phyloP scores from a whole-genome alignment of 129 eudicot genomes.

The Centella asiatica region DNA sequence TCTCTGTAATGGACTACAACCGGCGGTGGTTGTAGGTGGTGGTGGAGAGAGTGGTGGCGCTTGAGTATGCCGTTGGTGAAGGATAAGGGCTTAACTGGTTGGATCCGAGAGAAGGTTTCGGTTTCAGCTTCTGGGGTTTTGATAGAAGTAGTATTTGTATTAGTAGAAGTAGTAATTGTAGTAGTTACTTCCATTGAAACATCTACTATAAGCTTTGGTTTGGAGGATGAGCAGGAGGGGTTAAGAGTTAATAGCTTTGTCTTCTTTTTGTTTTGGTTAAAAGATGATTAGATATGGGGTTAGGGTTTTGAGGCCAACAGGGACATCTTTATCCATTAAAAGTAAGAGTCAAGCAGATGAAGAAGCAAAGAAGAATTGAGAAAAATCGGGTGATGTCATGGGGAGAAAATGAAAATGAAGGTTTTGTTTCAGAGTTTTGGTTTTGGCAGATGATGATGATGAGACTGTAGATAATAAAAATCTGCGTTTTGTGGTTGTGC shows the following conservation, averaged over 20 bases:
- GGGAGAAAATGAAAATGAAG: not conserved
- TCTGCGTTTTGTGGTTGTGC: constrained; percentile 36
- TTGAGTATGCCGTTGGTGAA: constrained; percentile 44
- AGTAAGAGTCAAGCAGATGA: not conserved
- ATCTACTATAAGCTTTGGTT: not conserved
- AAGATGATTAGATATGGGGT: not conserved
- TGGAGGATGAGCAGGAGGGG: too few species aligned
- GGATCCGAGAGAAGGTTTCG: constrained; percentile 39
- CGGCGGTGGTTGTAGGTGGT: constrained; percentile 25
- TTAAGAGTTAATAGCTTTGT: too few species aligned
- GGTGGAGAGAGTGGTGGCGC: constrained; percentile 29
- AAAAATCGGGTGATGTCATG: constrained; percentile 2
- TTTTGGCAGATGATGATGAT: constrained; percentile 20
- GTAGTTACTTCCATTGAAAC: constrained; percentile 35
- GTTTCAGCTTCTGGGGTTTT: constrained; percentile 40
- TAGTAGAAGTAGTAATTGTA: constrained; percentile 2
- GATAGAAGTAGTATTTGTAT: constrained; percentile 7
- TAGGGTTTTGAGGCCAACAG: constrained; percentile 13
- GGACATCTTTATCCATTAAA: constrained; percentile 13
- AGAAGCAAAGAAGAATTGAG: not conserved
- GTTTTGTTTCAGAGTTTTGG: constrained; percentile 2
- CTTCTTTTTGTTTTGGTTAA: too few species aligned
- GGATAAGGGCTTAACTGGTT: constrained; percentile 17
- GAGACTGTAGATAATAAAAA: constrained; percentile 38
- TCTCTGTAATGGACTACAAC: constrained; percentile 52